phyloP scores from a whole-genome alignment of 306 rosid genomes.

The Lathyrus tuberosus region DNA sequence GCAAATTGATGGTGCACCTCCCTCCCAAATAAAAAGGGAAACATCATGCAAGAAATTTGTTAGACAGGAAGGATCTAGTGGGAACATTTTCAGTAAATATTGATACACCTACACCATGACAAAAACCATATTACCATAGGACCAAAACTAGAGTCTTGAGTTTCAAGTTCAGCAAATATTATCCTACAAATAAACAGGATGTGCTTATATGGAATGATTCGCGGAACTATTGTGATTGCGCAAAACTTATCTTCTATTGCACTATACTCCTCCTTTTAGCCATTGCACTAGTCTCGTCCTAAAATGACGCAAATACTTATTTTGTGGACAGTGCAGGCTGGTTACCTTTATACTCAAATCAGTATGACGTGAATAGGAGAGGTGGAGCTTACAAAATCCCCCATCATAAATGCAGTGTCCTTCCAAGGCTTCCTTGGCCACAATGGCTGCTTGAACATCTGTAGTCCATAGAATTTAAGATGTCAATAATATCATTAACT shows the following conservation, averaged over 20 bases:
- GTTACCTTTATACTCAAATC: conserved; percentile 97
- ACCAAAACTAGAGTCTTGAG: conserved; percentile 7
- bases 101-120: background rate
- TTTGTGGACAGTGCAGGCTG: background rate
- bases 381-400: conserved; percentile 97
- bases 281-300: background rate
- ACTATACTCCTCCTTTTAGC: background rate
- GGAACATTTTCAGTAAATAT: background rate
- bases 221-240: background rate
- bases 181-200: background rate
- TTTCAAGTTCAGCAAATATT: background rate
- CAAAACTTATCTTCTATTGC: background rate
- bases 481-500: conserved; percentile 18
- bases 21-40: background rate
- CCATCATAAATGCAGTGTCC: conserved; percentile 99
- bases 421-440: conserved; percentile 96
- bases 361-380: conserved; percentile 94
- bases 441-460: conserved; percentile 86
- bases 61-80: background rate
- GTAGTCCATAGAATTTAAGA: conserved; percentile 40
- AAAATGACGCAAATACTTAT: conserved; percentile 6
- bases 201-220: background rate
- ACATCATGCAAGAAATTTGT: too few species aligned
- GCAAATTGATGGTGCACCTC: background rate
- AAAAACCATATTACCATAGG: background rate